Evolutionary conservation across 2,329 filamentous ascomycete species (phyloP).

Genomic region (Diatrype stigma): DNA sequence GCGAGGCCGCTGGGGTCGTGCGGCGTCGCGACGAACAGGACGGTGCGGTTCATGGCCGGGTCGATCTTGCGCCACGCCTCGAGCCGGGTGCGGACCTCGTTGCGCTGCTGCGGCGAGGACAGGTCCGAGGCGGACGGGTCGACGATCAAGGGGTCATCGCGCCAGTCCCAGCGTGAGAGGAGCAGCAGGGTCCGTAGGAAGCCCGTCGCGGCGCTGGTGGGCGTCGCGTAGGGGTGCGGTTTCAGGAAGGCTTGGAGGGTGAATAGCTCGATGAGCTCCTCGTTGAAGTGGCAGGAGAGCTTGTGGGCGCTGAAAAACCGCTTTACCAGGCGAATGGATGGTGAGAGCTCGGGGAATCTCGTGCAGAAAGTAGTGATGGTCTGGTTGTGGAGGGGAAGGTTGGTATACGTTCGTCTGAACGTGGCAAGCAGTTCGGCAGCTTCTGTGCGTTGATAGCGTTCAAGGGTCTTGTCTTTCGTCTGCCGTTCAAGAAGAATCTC

Average conservation of each 20-base stretch:
- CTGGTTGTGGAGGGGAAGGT: conserved; percentile 75
- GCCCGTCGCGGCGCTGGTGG: conserved; percentile 72
- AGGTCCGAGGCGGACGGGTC: conserved; percentile 64
- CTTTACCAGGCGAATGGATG: conserved; percentile 80
- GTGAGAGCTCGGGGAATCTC: conserved; percentile 72
- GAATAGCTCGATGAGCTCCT: conserved; percentile 82
- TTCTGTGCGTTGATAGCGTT: conserved; percentile 62
- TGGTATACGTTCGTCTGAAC: conserved; percentile 68
- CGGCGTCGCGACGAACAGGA: conserved; percentile 77
- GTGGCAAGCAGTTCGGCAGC: conserved; percentile 64
- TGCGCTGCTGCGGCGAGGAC: conserved; percentile 56
- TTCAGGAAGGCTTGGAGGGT: conserved; percentile 74
- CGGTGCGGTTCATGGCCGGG: conserved; percentile 78
- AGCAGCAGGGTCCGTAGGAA: conserved; percentile 78
- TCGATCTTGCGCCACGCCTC: conserved; percentile 85
- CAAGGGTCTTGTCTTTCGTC: conserved; percentile 67
- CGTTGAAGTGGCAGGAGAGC: conserved; percentile 68
- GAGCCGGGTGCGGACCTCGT: conserved; percentile 65
- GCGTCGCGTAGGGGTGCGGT: conserved; percentile 74
- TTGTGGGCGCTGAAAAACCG: conserved; percentile 86
- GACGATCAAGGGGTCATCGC: conserved; percentile 73
- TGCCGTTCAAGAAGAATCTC: conserved; percentile 74
- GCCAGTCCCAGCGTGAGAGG: conserved; percentile 89
- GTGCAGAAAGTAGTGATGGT: conserved; percentile 77
- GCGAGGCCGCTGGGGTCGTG: conserved; percentile 72